Conservation (phyloP, 805 yeast species). For the Yamadazyma phyllophila region DNA sequence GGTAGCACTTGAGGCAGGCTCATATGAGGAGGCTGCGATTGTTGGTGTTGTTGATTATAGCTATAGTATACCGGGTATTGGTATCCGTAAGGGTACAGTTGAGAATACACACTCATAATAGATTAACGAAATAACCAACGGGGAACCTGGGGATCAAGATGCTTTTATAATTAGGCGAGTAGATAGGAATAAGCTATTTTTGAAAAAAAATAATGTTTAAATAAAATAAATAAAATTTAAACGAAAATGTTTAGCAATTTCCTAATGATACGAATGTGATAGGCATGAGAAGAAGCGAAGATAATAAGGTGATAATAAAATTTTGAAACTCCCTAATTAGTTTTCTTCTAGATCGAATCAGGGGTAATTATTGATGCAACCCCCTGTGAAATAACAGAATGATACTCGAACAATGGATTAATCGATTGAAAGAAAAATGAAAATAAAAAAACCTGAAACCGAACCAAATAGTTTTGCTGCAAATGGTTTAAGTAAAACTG, state of each 20-base stretch:
- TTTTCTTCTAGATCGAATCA: background rate
- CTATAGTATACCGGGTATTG: constrained; percentile 12
- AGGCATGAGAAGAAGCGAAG: background rate
- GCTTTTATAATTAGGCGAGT: constrained; percentile 1
- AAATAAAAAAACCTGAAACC: background rate
- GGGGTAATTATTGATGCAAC: background rate
- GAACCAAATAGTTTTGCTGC: no score
- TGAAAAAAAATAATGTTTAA: background rate
- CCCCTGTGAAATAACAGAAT: constrained; percentile 1
- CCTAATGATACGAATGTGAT: constrained; percentile 3
- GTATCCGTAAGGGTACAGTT: constrained; percentile 11
- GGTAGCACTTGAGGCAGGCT: background rate
- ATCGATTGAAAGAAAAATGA: background rate
- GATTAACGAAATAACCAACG: background rate
- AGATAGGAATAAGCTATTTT: background rate
- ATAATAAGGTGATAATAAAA: background rate
- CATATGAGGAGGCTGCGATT: background rate
- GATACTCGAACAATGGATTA: background rate
- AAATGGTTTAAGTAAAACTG: constrained; percentile 3
- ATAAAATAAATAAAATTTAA: background rate
- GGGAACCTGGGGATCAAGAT: constrained; percentile 1
- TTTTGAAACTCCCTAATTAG: background rate
- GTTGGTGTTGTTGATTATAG: constrained; percentile 2
- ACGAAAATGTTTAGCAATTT: background rate
- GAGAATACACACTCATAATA: constrained; percentile 13